Evolutionary conservation across 2,329 filamentous ascomycete genomes (phyloP), one percentile per base, ranked within the genome.

Genomic region (Colletotrichum spaethianum): DNA sequence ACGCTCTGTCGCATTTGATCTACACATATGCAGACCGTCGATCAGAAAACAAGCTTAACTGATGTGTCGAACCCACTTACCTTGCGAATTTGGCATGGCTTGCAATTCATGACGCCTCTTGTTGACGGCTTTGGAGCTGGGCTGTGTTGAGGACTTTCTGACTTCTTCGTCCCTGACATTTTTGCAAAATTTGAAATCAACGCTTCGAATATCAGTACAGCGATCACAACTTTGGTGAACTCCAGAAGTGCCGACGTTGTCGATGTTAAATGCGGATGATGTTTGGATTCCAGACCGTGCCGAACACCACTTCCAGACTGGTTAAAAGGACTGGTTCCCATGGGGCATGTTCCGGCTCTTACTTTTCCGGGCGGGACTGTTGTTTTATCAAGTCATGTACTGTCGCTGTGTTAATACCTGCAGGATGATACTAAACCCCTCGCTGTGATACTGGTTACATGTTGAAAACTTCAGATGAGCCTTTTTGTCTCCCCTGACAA

Each of bases 1-100:
- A 38, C 20, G 69, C 69, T 63, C 69, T 69, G 65, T 72, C 69
- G 48, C 69, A 72, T 46, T 72, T 72, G 69, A 69, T 72, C 69
- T 72, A 46, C 64, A 36, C 28, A 59, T 26, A 63, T 18, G 55
- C 26, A 44, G n/a, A 28, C 18, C 20, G 65, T 52, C 65, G 69
- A 72, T 72, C 69, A 72, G 69, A 69, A 67, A 52, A 53, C 31
- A 63, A 59, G 31, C 59, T 72, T 72, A 53, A 48, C n/a, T 8
- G 7, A 12, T 9, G 50, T 9, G 5, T 38, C 40, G 33, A 31
- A 68, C 46, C 52, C 40, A 63, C 44, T 44, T 36, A 72, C 69
- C 42, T 72, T 72, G 26, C 64, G 64, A 6, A 62, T 52, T 53
- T 69, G 69, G 28, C 69, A 72, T 31, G 69, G 69, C 44, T 63